Percentiles rank a stretch among this genome's conserved stretches.
phyloP scores from a whole-genome alignment of 495 filamentous ascomycete genomes.

The Thermothielavioides terrestris region DNA sequence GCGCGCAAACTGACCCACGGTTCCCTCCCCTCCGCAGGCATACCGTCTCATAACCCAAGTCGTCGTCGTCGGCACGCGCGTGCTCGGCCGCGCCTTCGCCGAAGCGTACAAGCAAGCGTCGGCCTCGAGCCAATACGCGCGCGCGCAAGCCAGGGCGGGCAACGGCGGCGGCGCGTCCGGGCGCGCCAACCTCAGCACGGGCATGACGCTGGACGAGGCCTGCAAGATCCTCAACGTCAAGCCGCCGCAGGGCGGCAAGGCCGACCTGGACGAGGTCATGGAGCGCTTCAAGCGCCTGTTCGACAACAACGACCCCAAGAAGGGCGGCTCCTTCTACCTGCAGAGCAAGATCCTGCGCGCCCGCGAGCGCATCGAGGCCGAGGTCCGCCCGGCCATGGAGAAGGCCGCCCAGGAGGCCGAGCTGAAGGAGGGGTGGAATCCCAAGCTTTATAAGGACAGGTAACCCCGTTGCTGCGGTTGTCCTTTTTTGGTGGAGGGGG shows the following conservation, averaged over 20 bases:
- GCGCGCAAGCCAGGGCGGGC: conserved; percentile 49
- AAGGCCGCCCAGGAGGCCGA: conserved; percentile 53
- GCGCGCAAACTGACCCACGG: not conserved
- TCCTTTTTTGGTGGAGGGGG: too few species aligned
- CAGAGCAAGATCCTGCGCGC: conserved; percentile 94
- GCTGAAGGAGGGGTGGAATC: conserved; percentile 77
- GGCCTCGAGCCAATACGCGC: conserved; percentile 72
- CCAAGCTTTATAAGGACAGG: conserved; percentile 88
- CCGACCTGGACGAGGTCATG: conserved; percentile 67
- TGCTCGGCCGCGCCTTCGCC: conserved; percentile 84
- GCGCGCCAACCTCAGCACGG: conserved; percentile 47
- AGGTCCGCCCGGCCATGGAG: conserved; percentile 49
- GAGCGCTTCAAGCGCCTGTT: conserved; percentile 91
- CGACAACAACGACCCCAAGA: conserved; percentile 85
- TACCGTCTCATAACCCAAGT: conserved; percentile 93
- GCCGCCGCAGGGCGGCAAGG: conserved; percentile 68
- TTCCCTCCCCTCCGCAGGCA: conserved; percentile 48
- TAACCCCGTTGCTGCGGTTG: conserved; percentile 35
- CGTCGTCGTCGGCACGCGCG: conserved; percentile 78
- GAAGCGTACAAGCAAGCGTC: conserved; percentile 89
- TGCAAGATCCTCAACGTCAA: conserved; percentile 97
- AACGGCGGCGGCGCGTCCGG: conserved; percentile 29
- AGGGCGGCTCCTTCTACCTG: conserved; percentile 94
- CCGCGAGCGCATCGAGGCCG: conserved; percentile 83
- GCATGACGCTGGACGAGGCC: conserved; percentile 88